Evolutionary conservation across 1,139 yeast species (phyloP), one percentile per base, ranked within the genome.

Genomic region (Taphrina deformans): DNA sequence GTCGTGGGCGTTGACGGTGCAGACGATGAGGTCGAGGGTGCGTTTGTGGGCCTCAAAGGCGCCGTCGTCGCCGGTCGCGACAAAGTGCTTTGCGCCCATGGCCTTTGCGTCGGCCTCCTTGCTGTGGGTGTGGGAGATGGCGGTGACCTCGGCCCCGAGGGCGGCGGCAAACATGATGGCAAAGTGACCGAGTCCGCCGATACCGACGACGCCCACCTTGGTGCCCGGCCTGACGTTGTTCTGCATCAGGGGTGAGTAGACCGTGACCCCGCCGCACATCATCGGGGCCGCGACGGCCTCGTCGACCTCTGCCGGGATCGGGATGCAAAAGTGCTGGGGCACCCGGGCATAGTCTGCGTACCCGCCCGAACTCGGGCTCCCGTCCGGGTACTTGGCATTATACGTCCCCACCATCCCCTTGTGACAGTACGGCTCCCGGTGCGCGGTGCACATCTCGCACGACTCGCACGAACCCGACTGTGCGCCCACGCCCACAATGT

Each of bases 201-300:
- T 77, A 62, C 86, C 86, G 66, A 79, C 76, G 67, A 83, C 73
- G 56, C 83, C 86, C 52, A 83, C 84, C 58, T 75, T 78, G 62
- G 75, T 75, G 55, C 81, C 80, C 65, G 82, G 82, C 65, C 79
- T 77, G 58, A 82, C 75, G 64, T 83, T 85, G 66, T 80, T 80
- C 66, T 81, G 80, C 68, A 70, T 75, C 68, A 85, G 73, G 50
- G 89, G 89, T 4, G 85, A 78, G 75, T 77, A 85, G 1, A 82
- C 84, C 23, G 89, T 86, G 70, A 84, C 77, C 66, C 89, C 89
- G 50, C 85, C 89, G 77, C 89, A 86, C 78, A 85, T 76, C 72
- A 86, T 78, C 27, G 89, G 88, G 18, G 87, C 88, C 44, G 85
- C 88, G 62, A 76, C 74, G 62, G 76, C 78, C 27, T 80, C 74